Percentiles rank a stretch among this genome's conserved stretches.
Evolutionary conservation across 495 filamentous ascomycete genomes (phyloP).

Genomic region (Cercophora samala): DNA sequence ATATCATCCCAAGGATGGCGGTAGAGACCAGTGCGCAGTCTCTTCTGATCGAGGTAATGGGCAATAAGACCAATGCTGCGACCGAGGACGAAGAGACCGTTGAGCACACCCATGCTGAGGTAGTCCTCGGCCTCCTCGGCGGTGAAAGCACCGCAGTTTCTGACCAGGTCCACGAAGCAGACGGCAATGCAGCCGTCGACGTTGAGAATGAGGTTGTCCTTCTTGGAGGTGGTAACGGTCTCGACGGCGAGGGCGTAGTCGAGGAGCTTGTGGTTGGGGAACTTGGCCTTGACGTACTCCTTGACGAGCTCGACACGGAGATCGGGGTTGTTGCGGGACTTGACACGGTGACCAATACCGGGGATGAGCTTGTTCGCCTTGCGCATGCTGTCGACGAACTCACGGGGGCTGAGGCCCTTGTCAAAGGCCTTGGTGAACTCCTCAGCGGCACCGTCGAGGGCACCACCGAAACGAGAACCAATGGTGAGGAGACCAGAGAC

Average conservation of each 20-base stretch:
- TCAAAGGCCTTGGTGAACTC: slow-evolving; percentile 98
- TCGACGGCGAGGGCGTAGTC: slow-evolving; percentile 98
- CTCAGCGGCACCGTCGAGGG: slow-evolving; percentile 94
- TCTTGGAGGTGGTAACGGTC: slow-evolving; percentile 97
- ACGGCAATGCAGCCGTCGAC: slow-evolving; percentile 97
- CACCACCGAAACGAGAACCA: slow-evolving; percentile 96
- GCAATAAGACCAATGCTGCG: slow-evolving; percentile 97
- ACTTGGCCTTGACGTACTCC: slow-evolving; percentile 95
- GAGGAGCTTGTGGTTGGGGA: slow-evolving; percentile 93
- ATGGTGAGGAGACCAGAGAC: slow-evolving; percentile 97
- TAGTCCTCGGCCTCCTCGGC: slow-evolving; percentile 80
- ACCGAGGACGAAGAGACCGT: slow-evolving; percentile 97
- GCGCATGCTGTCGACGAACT: slow-evolving; percentile 97
- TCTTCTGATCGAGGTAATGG: slow-evolving; percentile 99
- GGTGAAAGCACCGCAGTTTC: slow-evolving; percentile 95
- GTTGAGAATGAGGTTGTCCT: slow-evolving; percentile 99
- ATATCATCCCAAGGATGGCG: slow-evolving; percentile 98
- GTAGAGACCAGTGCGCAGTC: slow-evolving; percentile 95
- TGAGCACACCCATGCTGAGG: slow-evolving; percentile 91
- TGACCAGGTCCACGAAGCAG: slow-evolving; percentile 96
- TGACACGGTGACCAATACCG: slow-evolving; percentile 97
- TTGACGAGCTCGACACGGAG: slow-evolving; percentile 98
- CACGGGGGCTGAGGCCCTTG: slow-evolving; percentile 95
- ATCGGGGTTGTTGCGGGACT: slow-evolving; percentile 99
- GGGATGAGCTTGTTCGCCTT: slow-evolving; percentile 99